Conservation (phyloP, 164 flowering plant species). For the Vitis riparia region DNA sequence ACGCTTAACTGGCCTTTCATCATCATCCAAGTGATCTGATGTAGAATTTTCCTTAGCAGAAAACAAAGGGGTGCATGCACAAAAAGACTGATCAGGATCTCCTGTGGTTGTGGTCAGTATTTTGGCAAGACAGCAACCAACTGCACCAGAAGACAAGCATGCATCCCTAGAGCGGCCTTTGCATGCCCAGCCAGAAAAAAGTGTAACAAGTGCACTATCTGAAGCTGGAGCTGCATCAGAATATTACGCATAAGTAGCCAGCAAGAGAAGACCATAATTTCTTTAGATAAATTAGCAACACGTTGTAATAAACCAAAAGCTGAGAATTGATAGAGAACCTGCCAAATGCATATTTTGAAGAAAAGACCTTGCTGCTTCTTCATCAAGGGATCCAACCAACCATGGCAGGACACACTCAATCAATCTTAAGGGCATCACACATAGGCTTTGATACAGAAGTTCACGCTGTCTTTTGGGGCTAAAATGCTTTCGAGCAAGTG, state of each 20-base stretch:
- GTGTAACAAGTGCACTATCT: slow-evolving; percentile 78
- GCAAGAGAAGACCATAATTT: not conserved
- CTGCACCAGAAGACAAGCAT: slow-evolving; percentile 63
- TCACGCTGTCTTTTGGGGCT: slow-evolving; percentile 65
- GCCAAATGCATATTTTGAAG: slow-evolving; percentile 83
- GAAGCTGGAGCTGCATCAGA: slow-evolving; percentile 77
- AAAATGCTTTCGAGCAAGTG: slow-evolving; percentile 83
- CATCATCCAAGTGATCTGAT: slow-evolving; percentile 26
- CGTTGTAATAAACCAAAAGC: not conserved
- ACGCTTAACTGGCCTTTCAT: slow-evolving; percentile 38
- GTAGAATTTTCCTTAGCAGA: slow-evolving; percentile 20
- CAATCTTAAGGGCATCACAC: slow-evolving; percentile 88
- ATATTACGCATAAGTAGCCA: not conserved
- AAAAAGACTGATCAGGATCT: slow-evolving; percentile 20
- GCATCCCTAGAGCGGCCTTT: slow-evolving; percentile 58
- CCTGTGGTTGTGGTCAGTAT: slow-evolving; percentile 26
- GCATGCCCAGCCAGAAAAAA: slow-evolving; percentile 97
- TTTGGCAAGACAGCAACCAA: slow-evolving; percentile 60
- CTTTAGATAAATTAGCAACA: not conserved
- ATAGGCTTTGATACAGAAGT: slow-evolving; percentile 81
- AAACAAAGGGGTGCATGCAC: slow-evolving; percentile 33
- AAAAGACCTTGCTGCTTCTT: slow-evolving; percentile 69
- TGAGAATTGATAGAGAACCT: slow-evolving; percentile 41
- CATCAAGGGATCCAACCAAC: slow-evolving; percentile 70
- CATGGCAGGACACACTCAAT: slow-evolving; percentile 91